Conservation (phyloP, 2,329 filamentous ascomycete genomes). For the Alternaria postmessia region DNA sequence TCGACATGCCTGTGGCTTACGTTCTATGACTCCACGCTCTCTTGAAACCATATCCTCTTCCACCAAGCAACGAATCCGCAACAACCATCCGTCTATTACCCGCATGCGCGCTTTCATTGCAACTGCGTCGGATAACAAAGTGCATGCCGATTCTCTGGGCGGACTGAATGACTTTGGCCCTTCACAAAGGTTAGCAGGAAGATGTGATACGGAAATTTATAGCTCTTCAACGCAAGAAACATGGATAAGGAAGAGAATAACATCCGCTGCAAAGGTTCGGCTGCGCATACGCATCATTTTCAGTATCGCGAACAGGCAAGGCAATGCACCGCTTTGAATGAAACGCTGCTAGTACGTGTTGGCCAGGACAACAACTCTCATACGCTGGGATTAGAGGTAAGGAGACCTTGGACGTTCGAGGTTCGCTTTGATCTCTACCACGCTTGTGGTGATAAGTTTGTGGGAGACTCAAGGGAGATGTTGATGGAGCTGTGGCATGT, state of each 20-base stretch:
- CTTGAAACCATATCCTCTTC: background rate
- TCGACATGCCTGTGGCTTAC: background rate
- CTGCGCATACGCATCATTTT: conserved; percentile 51
- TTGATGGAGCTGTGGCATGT: background rate
- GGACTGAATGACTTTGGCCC: conserved; percentile 52
- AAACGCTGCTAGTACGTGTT: conserved; percentile 58
- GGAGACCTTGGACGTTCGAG: background rate
- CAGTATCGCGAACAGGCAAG: conserved; percentile 45
- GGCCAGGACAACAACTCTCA: conserved; percentile 57
- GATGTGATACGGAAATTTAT: background rate
- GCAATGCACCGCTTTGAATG: conserved; percentile 40
- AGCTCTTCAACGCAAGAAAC: background rate
- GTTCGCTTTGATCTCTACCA: background rate
- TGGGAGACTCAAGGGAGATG: background rate
- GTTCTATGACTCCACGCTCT: background rate
- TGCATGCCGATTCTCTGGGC: conserved; percentile 64
- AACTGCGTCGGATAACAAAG: conserved; percentile 60
- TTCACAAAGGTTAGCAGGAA: background rate
- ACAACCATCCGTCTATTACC: background rate
- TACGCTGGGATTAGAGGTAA: background rate
- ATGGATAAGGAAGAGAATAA: background rate
- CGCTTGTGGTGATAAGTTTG: background rate
- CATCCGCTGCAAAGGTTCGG: background rate
- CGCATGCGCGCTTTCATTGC: conserved; percentile 58
- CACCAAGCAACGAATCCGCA: background rate